phyloP scores from a whole-genome alignment of 2,329 filamentous ascomycete species.

The Stromatinia cepivora region DNA sequence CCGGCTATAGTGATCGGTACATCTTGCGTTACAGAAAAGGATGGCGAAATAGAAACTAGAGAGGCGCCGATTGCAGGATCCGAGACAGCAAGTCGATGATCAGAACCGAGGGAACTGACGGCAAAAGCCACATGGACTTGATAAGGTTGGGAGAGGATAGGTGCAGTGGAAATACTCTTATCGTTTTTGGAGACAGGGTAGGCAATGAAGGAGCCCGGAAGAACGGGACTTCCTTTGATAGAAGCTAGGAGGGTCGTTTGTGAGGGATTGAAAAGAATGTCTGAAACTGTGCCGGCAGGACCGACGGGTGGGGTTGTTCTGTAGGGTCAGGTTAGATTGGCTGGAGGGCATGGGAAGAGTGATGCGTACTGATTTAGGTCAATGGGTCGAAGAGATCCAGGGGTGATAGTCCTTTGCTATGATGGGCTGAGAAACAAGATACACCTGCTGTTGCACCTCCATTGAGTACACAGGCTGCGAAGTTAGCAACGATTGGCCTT shows the following conservation, averaged over 20 bases:
- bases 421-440: conserved; percentile 46
- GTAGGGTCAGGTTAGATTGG: neutral
- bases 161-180: conserved; percentile 20
- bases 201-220: conserved; percentile 26
- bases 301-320: conserved; percentile 58
- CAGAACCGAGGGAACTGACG: conserved; percentile 26
- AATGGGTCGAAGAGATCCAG: conserved; percentile 50
- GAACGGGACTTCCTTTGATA: conserved; percentile 57
- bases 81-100: conserved; percentile 23
- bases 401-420: conserved; percentile 42
- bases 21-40: conserved; percentile 12
- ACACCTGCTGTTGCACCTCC: conserved; percentile 48
- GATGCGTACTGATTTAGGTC: conserved; percentile 33
- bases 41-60: conserved; percentile 24
- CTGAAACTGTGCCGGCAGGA: conserved; percentile 58
- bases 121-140: conserved; percentile 26
- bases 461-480: conserved; percentile 48
- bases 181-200: conserved; percentile 22
- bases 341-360: conserved; percentile 1
- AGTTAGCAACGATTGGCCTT: neutral
- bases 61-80: conserved; percentile 28
- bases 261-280: conserved; percentile 59
- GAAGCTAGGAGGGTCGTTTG: conserved; percentile 53
- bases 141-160: conserved; percentile 23
- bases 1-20: conserved; percentile 20